phyloP scores from a whole-genome alignment of 805 yeast species.

The Wickerhamiella occidentalis region DNA sequence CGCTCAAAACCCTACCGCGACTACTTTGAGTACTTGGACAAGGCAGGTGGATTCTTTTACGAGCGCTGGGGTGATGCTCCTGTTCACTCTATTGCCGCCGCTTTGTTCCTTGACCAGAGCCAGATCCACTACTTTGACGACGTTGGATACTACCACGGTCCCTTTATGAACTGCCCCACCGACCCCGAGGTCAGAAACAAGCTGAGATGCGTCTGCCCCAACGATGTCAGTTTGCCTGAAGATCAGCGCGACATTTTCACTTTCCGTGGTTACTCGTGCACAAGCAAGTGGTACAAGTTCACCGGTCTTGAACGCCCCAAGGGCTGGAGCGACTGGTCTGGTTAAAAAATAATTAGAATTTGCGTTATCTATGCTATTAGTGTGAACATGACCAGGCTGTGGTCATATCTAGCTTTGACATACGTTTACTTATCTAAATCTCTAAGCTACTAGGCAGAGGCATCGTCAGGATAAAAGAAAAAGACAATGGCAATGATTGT shows the following conservation, averaged over 20 bases:
- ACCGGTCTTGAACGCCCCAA: constrained; percentile 24
- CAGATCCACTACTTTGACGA: constrained; percentile 62
- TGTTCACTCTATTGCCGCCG: constrained; percentile 66
- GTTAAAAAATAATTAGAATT: neutral
- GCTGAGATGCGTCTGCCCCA: constrained; percentile 63
- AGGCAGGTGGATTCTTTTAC: constrained; percentile 65
- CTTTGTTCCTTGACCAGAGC: constrained; percentile 43
- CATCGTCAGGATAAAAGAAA: constrained; percentile 56
- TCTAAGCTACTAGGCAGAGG: neutral
- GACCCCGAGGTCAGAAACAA: constrained; percentile 37
- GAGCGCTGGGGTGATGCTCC: constrained; percentile 96
- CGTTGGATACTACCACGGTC: constrained; percentile 58
- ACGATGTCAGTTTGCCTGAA: constrained; percentile 31
- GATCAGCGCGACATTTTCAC: constrained; percentile 28
- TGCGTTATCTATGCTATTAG: too few species aligned
- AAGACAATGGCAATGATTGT: constrained; percentile 80
- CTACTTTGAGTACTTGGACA: constrained; percentile 52
- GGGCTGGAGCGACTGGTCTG: constrained; percentile 24
- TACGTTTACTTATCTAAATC: too few species aligned
- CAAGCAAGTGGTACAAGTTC: constrained; percentile 27
- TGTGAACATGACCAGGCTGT: too few species aligned
- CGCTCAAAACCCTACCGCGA: constrained; percentile 43
- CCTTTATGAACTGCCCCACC: constrained; percentile 55
- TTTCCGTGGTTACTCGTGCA: constrained; percentile 33
- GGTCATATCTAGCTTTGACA: too few species aligned